phyloP scores from a whole-genome alignment of 73 alveolate species.

The Halteria grandinella region DNA sequence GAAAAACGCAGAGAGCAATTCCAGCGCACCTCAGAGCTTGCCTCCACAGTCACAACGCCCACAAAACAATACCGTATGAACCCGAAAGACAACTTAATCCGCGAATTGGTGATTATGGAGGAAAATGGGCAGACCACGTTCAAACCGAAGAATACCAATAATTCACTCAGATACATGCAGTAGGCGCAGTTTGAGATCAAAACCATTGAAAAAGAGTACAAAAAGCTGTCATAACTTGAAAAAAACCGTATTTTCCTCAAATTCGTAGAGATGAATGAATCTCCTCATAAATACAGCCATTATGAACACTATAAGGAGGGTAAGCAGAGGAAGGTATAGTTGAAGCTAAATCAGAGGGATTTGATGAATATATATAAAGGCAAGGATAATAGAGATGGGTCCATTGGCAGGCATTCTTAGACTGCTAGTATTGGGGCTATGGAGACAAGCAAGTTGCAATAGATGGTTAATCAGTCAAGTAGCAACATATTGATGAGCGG shows the following conservation, averaged over 20 bases:
- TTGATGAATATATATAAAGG: slow-evolving; percentile 6
- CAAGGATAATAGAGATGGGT: no score
- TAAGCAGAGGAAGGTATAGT: background rate
- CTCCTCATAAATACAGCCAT: slow-evolving; percentile 8
- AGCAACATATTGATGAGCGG: no score
- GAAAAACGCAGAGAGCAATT: slow-evolving; percentile 3
- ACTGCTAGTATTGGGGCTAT: no score
- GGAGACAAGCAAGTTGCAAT: no score
- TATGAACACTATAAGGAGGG: slow-evolving; percentile 14
- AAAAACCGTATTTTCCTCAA: slow-evolving; percentile 14
- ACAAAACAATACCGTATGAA: background rate
- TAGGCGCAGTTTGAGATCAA: slow-evolving; percentile 19
- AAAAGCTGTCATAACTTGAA: slow-evolving; percentile 4
- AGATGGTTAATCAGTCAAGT: no score
- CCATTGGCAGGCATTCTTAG: no score
- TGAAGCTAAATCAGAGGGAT: slow-evolving; percentile 14
- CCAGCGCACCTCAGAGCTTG: no score
- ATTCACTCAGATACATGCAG: slow-evolving; percentile 26
- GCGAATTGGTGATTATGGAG: background rate
- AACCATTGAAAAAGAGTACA: background rate
- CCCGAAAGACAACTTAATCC: background rate
- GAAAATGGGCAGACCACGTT: slow-evolving; percentile 6
- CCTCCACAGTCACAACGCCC: no score
- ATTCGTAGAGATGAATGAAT: slow-evolving; percentile 33
- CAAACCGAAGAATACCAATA: background rate